A percentile compares a stretch with the other conserved stretches of the same genome.
phyloP scores from a whole-genome alignment of 2,329 filamentous ascomycete genomes.

The Mollisia scopiformis region DNA sequence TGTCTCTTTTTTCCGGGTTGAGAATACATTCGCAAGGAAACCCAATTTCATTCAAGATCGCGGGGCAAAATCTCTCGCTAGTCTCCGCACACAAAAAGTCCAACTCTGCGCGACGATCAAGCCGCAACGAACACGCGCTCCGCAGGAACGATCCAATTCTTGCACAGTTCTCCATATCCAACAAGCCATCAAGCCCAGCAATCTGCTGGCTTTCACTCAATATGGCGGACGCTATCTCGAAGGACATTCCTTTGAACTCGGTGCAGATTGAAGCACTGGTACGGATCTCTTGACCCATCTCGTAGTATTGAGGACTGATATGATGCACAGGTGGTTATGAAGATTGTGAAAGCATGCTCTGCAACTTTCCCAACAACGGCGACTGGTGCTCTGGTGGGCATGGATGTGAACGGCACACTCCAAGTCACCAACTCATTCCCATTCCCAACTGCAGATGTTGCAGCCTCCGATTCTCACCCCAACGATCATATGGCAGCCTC shows the following conservation, averaged over 20 bases:
- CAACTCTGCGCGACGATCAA: not conserved
- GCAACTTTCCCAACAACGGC: conserved; percentile 85
- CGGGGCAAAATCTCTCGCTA: not conserved
- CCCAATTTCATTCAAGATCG: not conserved
- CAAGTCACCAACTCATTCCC: conserved; percentile 95
- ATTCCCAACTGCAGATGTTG: conserved; percentile 81
- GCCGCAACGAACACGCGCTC: not conserved
- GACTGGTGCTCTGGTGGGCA: conserved; percentile 89
- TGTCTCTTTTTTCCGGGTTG: too few relatives aligned
- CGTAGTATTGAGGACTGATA: conserved; percentile 29
- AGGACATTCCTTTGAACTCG: conserved; percentile 76
- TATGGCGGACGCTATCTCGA: conserved; percentile 59
- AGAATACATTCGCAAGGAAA: too few relatives aligned
- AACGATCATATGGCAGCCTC: conserved; percentile 67
- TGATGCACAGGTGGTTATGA: conserved; percentile 79
- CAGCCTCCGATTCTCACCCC: conserved; percentile 70
- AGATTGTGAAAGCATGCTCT: conserved; percentile 95
- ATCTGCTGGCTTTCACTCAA: conserved; percentile 32
- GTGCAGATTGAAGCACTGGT: conserved; percentile 96
- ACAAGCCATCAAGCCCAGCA: not conserved
- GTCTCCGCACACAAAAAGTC: not conserved
- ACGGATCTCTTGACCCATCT: conserved; percentile 46
- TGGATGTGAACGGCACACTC: conserved; percentile 81
- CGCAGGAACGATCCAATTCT: not conserved
- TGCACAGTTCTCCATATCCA: not conserved